phyloP scores from a whole-genome alignment of 108 stramenopile species.

The Skeletonema potamos region DNA sequence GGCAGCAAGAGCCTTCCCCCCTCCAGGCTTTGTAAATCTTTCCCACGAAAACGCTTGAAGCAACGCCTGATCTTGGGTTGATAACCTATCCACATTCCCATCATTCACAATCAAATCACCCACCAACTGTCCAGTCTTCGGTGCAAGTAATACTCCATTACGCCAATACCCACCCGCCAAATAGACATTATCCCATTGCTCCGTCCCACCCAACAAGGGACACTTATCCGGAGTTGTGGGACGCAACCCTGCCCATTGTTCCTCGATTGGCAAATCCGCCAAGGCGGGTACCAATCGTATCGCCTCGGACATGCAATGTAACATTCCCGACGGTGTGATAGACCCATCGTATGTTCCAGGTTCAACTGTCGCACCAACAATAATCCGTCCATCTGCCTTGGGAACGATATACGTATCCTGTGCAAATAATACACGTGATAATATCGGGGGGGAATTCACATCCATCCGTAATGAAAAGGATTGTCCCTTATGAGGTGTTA shows the following conservation, averaged over 20 bases:
- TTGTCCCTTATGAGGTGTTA: slow-evolving; percentile 94
- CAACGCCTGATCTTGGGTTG: slow-evolving; percentile 47
- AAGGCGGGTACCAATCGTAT: slow-evolving; percentile 75
- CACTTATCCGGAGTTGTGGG: slow-evolving; percentile 93
- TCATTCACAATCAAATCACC: slow-evolving; percentile 34
- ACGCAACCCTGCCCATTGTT: slow-evolving; percentile 92
- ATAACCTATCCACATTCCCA: slow-evolving; percentile 24
- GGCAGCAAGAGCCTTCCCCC: slow-evolving; percentile 60
- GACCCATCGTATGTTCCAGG: slow-evolving; percentile 73
- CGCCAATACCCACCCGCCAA: slow-evolving; percentile 95
- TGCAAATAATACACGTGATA: slow-evolving; percentile 85
- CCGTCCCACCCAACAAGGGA: slow-evolving; percentile 83
- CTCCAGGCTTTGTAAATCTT: slow-evolving; percentile 67
- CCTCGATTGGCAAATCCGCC: slow-evolving; percentile 80
- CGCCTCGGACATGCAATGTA: slow-evolving; percentile 73
- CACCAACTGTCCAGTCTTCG: slow-evolving; percentile 80
- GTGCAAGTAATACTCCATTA: slow-evolving; percentile 92
- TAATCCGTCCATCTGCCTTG: slow-evolving; percentile 87
- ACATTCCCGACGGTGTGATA: slow-evolving; percentile 80
- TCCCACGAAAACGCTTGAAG: slow-evolving; percentile 82
- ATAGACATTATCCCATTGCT: slow-evolving; percentile 78
- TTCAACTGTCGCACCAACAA: slow-evolving; percentile 92
- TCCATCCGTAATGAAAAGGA: slow-evolving; percentile 83
- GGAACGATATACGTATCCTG: slow-evolving; percentile 95
- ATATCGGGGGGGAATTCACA: slow-evolving; percentile 49